Conservation (phyloP, 1,284 basidiomycete species). For the Cerrena zonata region DNA sequence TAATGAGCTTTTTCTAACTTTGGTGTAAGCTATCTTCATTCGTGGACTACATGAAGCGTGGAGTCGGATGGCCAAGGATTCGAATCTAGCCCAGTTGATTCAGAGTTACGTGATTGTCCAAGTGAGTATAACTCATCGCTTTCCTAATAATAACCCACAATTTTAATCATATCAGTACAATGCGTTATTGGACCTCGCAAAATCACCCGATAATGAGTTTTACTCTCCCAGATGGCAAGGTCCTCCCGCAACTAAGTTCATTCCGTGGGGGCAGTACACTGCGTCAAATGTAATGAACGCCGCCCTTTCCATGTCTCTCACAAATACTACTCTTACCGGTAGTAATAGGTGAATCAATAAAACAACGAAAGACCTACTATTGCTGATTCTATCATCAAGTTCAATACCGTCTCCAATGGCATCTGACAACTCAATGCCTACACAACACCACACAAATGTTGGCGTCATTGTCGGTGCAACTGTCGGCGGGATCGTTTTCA, state of each 20-base stretch:
- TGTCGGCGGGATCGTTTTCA: not conserved
- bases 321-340: too few relatives aligned
- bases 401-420: too few relatives aligned
- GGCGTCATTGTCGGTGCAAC: constrained; percentile 3
- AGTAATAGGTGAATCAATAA: too few relatives aligned
- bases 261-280: constrained; percentile 9
- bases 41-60: constrained; percentile 8
- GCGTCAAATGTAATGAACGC: constrained; percentile 9
- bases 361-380: too few relatives aligned
- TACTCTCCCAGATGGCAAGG: constrained; percentile 8
- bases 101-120: constrained; percentile 7
- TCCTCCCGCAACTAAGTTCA: constrained; percentile 2
- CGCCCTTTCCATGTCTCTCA: constrained; percentile 3
- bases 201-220: not conserved
- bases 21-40: constrained; percentile 5
- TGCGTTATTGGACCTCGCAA: constrained; percentile 7
- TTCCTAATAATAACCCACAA: too few relatives aligned
- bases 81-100: constrained; percentile 2
- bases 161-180: constrained; percentile 8
- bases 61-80: not conserved
- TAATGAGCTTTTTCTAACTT: too few relatives aligned
- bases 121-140: not conserved
- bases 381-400: too few relatives aligned
- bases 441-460: not conserved
- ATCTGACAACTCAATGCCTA: not conserved